A percentile compares a stretch with the other conserved stretches of the same genome.
Conservation (phyloP, 257 asterid genomes). For the Ligustrum vulgare region DNA sequence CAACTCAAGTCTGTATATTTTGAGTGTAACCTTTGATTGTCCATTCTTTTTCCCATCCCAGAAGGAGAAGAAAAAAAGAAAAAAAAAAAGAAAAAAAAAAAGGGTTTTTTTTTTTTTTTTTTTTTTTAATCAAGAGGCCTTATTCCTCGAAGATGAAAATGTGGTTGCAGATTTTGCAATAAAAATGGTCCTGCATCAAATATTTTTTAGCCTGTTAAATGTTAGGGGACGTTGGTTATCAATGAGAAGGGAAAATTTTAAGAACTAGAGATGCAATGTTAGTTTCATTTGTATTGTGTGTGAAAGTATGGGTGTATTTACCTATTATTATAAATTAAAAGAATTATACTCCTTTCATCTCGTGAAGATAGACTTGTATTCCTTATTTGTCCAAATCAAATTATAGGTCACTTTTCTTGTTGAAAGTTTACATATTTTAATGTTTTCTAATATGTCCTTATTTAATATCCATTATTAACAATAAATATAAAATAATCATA, state of each 20-base stretch:
- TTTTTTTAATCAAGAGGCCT: not conserved
- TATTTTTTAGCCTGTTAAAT: not conserved
- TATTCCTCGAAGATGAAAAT: not conserved
- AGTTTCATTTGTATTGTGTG: not conserved
- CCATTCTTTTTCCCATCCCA: conserved; percentile 7
- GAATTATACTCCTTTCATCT: too few species aligned
- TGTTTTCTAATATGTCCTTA: too few species aligned
- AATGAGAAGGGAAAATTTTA: not conserved
- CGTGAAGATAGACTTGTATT: too few species aligned
- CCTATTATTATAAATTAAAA: too few species aligned
- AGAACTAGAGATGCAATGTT: not conserved
- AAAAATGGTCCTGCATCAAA: not conserved
- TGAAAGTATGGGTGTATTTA: not conserved
- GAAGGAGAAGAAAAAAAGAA: too few species aligned
- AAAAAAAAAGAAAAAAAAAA: not conserved
- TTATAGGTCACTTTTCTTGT: too few species aligned
- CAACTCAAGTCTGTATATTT: conserved; percentile 47
- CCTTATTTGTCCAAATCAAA: too few species aligned
- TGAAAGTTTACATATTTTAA: too few species aligned
- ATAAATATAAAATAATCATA: too few species aligned
- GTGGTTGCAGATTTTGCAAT: conserved; percentile 27
- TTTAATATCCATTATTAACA: too few species aligned
- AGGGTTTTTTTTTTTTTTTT: too few species aligned
- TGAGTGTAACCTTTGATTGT: conserved; percentile 34
- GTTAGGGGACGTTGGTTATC: not conserved